Evolutionary conservation across 140 eudicot species (phyloP).

Genomic region (Ambrosia hybrid): DNA sequence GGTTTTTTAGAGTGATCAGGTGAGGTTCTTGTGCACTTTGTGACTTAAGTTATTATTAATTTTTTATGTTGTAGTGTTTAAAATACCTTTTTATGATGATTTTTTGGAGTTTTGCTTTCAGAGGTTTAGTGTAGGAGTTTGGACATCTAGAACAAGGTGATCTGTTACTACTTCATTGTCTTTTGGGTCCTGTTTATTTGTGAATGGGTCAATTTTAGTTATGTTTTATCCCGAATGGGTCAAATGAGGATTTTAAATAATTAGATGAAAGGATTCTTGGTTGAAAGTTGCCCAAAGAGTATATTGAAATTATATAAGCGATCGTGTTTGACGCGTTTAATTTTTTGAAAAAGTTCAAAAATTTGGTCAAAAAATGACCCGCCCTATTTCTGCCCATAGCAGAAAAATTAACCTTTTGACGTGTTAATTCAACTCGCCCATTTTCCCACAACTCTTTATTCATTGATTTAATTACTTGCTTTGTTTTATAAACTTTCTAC

Average conservation of each 20-base stretch:
- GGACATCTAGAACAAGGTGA: conserved; percentile 88
- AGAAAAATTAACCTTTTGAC: not conserved
- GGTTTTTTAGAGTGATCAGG: conserved; percentile 39
- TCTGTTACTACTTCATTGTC: not conserved
- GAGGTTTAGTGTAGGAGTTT: conserved; percentile 72
- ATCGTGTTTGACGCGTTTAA: not conserved
- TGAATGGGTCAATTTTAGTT: not conserved
- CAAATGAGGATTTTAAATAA: not conserved
- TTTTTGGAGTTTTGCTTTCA: conserved; percentile 83
- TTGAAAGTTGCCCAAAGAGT: not conserved
- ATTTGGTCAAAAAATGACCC: not conserved
- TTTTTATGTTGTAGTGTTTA: conserved; percentile 56
- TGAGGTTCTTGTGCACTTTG: conserved; percentile 13
- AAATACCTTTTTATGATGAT: conserved; percentile 83
- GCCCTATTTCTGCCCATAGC: not conserved
- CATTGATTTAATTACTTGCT: not conserved
- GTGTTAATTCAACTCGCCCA: not conserved
- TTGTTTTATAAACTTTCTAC: conserved; percentile 20
- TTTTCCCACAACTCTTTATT: not conserved
- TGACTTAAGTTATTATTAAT: conserved; percentile 1
- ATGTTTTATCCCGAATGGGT: not conserved
- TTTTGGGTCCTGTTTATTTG: not conserved
- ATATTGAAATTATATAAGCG: not conserved
- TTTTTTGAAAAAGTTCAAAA: not conserved
- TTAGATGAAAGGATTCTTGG: not conserved